Evolutionary conservation across 78 protist species (phyloP).

Genomic region (Guillardia theta): DNA sequence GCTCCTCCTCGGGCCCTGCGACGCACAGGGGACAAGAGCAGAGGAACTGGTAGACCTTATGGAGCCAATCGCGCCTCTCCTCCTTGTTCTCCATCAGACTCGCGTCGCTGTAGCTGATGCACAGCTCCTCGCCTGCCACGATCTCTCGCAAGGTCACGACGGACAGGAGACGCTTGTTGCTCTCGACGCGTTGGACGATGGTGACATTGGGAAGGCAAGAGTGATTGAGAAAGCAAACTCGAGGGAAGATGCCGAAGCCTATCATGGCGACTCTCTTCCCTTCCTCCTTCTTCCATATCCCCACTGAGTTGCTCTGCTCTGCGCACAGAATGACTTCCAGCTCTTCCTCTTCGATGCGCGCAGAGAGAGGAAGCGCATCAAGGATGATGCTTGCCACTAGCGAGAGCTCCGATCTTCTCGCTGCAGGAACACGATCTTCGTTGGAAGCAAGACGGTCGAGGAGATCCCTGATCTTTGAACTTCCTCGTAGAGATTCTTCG

Average conservation of each 20-base stretch:
- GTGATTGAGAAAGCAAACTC: neutral
- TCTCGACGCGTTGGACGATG: neutral
- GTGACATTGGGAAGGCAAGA: neutral
- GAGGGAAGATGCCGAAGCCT: neutral
- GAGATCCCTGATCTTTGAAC: no score
- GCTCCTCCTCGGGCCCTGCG: neutral
- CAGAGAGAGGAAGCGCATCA: neutral
- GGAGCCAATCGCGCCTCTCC: neutral
- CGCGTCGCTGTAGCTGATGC: slow-evolving; percentile 15
- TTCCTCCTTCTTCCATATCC: neutral
- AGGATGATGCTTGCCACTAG: neutral
- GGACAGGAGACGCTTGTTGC: neutral
- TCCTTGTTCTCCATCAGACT: neutral
- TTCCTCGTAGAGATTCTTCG: no score
- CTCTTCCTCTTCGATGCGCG: neutral
- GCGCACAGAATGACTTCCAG: neutral
- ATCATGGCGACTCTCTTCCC: neutral
- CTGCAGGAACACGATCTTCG: neutral
- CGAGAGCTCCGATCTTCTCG: neutral
- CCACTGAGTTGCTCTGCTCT: slow-evolving; percentile 10
- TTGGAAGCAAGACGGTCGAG: neutral
- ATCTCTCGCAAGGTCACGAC: neutral
- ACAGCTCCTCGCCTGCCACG: slow-evolving; percentile 3
- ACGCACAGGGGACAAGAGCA: neutral
- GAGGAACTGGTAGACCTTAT: neutral